Conservation (phyloP, 352 stramenopile genomes). For the Elongisporangium undulatum region DNA sequence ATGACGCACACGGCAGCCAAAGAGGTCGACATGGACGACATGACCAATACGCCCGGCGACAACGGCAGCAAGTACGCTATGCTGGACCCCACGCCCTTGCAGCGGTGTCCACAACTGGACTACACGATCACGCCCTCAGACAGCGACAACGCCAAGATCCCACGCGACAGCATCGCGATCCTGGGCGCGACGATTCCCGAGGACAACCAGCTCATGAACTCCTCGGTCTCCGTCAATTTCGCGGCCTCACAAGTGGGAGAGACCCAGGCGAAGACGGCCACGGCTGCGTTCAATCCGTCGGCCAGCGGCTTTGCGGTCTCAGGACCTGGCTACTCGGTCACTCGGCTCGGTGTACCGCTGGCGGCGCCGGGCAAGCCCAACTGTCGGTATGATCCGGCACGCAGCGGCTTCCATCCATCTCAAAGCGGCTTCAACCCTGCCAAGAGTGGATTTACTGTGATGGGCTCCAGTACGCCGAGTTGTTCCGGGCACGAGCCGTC, state of each 20-base stretch:
- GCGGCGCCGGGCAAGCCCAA: not conserved
- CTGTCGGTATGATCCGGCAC: not conserved
- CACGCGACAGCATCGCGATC: constrained; percentile 10
- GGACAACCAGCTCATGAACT: not conserved
- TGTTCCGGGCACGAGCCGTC: not conserved
- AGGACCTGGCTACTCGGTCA: not conserved
- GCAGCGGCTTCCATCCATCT: not conserved
- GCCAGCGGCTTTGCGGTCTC: not conserved
- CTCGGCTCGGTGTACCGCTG: not conserved
- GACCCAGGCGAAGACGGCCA: not conserved
- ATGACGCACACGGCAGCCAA: not conserved
- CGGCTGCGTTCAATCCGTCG: not conserved
- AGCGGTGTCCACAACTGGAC: constrained; percentile 9
- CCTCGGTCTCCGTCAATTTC: not conserved
- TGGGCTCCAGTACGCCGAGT: not conserved
- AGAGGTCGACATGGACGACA: constrained; percentile 1
- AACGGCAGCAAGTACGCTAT: constrained; percentile 14
- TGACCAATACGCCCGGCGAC: constrained; percentile 12
- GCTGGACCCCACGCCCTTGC: constrained; percentile 18
- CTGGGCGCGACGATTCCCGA: constrained; percentile 3
- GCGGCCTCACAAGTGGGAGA: not conserved
- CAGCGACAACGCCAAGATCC: constrained; percentile 8
- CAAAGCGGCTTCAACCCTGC: not conserved
- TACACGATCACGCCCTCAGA: constrained; percentile 1
- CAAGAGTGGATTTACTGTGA: not conserved